Conservation (phyloP, 139 green algal genomes). For the Mesotaenium endlicherianum region DNA sequence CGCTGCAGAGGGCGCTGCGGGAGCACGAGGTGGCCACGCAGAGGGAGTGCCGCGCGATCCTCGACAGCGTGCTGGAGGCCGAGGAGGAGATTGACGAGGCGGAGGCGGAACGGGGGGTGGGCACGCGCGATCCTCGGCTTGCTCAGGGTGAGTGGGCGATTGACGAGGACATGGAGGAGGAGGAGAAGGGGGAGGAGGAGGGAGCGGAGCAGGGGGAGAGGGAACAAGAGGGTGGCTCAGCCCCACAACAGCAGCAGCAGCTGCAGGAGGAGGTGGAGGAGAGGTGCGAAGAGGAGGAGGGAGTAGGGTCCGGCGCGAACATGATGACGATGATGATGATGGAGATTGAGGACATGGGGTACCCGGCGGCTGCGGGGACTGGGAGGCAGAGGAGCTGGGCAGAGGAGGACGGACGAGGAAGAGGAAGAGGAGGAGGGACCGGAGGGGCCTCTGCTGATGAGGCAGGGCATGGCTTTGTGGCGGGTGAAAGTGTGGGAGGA, state of each 20-base stretch:
- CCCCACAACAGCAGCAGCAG: no score
- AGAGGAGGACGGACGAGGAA: not conserved
- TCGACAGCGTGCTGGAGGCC: not conserved
- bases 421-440: not conserved
- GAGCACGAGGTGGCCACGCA: not conserved
- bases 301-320: no score
- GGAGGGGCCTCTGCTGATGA: no score
- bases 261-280: not conserved
- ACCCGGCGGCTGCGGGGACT: no score
- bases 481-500: no score
- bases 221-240: no score
- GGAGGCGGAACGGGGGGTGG: no score
- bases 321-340: no score
- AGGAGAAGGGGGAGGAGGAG: not conserved
- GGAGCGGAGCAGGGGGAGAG: not conserved
- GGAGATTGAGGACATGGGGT: no score
- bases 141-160: not conserved
- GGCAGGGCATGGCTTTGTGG: no score
- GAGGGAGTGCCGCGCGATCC: conserved; percentile 18
- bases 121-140: no score
- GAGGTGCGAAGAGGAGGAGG: not conserved
- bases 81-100: not conserved
- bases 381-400: not conserved
- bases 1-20: not conserved
- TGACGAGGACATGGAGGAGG: not conserved